Conservation (phyloP, 129 eudicot species). For the Flaveria brownii region DNA sequence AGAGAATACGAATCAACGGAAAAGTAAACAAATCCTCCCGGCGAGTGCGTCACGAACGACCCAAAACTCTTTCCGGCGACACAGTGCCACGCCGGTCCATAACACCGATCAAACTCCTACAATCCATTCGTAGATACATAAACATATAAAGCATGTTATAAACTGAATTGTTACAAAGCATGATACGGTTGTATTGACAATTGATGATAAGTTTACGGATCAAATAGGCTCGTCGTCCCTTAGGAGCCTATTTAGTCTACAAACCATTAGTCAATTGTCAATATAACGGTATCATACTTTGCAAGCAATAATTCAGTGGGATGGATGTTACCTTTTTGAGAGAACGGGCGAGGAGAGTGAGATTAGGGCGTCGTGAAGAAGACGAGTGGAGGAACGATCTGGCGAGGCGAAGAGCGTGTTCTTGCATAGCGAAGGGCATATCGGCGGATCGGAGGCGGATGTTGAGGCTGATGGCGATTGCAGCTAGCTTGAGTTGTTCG, state of each 20-base stretch:
- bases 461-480: constrained; percentile 51
- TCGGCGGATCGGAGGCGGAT: constrained; percentile 65
- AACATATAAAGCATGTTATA: background rate
- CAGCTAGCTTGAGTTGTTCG: constrained; percentile 54
- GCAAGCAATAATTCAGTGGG: no score
- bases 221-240: no score
- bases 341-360: constrained; percentile 70
- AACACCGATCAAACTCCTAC: constrained; percentile 74
- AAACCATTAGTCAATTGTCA: no score
- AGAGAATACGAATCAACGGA: constrained; percentile 58
- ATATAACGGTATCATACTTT: no score
- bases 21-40: constrained; percentile 82
- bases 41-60: constrained; percentile 78
- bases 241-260: no score
- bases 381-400: constrained; percentile 49
- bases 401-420: constrained; percentile 66
- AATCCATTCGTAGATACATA: background rate
- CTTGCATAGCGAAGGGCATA: constrained; percentile 77
- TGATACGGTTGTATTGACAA: no score
- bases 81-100: constrained; percentile 94
- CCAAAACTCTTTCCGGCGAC: constrained; percentile 93
- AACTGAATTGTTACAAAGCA: no score
- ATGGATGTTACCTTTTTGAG: constrained; percentile 59
- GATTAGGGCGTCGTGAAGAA: constrained; percentile 53
- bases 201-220: no score